A percentile compares a stretch with the other conserved stretches of the same genome.
phyloP scores from a whole-genome alignment of 306 rosid genomes.

The Vigna reflexopilosa region DNA sequence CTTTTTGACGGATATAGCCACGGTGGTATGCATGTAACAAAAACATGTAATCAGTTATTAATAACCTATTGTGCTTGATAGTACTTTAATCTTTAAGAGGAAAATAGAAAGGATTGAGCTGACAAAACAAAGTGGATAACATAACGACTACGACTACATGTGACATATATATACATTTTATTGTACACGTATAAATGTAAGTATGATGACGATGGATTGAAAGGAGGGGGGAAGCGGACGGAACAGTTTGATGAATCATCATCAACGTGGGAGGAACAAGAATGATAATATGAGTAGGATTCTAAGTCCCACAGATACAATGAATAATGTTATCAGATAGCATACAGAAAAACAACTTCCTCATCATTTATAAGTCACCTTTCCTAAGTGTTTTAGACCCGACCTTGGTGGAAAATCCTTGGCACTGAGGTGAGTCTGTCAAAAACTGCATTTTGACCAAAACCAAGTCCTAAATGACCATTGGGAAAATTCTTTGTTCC shows the following conservation, averaged over 20 bases:
- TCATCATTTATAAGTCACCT: conserved; percentile 43
- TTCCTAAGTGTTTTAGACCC: conserved; percentile 29
- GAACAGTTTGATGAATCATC: not conserved
- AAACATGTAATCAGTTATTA: not conserved
- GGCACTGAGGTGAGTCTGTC: conserved; percentile 41
- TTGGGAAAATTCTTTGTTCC: conserved; percentile 34
- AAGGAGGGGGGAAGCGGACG: not conserved
- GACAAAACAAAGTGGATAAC: not conserved
- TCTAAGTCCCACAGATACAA: conserved; percentile 36
- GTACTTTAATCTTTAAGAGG: not conserved
- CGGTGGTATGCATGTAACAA: not conserved
- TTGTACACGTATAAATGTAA: not conserved
- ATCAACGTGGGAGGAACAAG: conserved; percentile 18
- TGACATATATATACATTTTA: not conserved
- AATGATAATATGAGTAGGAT: conserved; percentile 27
- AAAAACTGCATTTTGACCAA: conserved; percentile 34
- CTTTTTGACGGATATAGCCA: not conserved
- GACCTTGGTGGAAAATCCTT: conserved; percentile 29
- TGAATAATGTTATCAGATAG: conserved; percentile 36
- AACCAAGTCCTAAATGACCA: conserved; percentile 37
- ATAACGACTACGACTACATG: not conserved
- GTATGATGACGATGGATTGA: conserved; percentile 4
- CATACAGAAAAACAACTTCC: conserved; percentile 37
- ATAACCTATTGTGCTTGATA: not conserved
- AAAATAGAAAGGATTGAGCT: not conserved